These are phyloP conservation scores for Arachnopeziza araneosa DNA, from an alignment of 2,329 filamentous ascomycete species.

Conservation along the genomic window DNA sequence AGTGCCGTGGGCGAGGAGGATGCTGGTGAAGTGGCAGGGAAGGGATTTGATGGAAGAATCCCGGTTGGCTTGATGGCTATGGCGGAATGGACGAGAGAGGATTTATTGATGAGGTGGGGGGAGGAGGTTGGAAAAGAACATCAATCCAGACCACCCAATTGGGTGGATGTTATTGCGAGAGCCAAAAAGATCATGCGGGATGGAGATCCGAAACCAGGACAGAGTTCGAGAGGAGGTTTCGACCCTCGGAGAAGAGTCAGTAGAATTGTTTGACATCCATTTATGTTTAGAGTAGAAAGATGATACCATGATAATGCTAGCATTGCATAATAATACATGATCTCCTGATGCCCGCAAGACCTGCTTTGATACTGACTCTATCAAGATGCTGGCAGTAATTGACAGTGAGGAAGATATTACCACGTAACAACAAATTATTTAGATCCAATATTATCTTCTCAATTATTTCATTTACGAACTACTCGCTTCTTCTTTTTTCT, in stretches of 20 bases:
- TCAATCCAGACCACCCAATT: slow-evolving; percentile 12
- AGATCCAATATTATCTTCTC: not conserved
- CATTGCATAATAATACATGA: too few relatives aligned
- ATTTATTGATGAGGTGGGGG: slow-evolving; percentile 54
- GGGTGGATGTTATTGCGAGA: slow-evolving; percentile 16
- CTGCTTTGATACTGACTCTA: too few relatives aligned
- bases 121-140: slow-evolving; percentile 34
- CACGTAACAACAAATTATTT: not conserved
- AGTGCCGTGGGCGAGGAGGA: slow-evolving; percentile 13
- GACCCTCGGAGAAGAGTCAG: not conserved
- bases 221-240: not conserved
- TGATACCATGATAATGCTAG: too few relatives aligned
- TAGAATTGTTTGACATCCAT: too few relatives aligned
- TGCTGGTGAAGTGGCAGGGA: slow-evolving; percentile 12
- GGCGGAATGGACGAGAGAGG: slow-evolving; percentile 61
- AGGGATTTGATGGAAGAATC: slow-evolving; percentile 45
- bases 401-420: too few relatives aligned
- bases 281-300: too few relatives aligned
- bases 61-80: slow-evolving; percentile 57
- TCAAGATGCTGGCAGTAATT: too few relatives aligned
- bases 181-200: slow-evolving; percentile 13
- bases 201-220: not conserved
- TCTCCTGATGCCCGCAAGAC: too few relatives aligned
- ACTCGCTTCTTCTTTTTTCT: not conserved
- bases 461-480: not conserved